phyloP scores from a whole-genome alignment of 805 yeast genomes.

The Blastobotrys parvus region DNA sequence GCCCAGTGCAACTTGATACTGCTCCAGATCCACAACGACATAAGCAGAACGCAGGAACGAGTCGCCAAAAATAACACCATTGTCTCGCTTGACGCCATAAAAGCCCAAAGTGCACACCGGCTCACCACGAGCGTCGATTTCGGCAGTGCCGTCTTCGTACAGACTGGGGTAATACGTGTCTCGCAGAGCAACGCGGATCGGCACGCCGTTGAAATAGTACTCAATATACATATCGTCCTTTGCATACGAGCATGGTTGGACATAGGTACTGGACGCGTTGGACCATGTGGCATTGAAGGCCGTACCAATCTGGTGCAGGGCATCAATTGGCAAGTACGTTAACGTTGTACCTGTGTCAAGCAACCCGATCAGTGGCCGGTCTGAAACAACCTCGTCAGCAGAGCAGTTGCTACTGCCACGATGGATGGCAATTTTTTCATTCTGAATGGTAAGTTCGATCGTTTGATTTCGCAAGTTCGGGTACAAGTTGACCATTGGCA shows the following conservation, averaged over 20 bases:
- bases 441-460: conserved; percentile 12
- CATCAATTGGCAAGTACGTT: conserved; percentile 12
- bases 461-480: not conserved
- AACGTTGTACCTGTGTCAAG: conserved; percentile 17
- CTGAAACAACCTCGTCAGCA: not conserved
- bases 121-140: not conserved
- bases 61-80: conserved; percentile 40
- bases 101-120: conserved; percentile 5
- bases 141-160: not conserved
- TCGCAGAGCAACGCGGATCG: not conserved
- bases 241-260: not conserved
- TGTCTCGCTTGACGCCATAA: not conserved
- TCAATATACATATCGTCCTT: not conserved
- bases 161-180: conserved; percentile 1
- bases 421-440: conserved; percentile 10
- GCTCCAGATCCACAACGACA: conserved; percentile 47
- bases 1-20: conserved; percentile 46
- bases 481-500: conserved; percentile 10
- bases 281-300: conserved; percentile 3
- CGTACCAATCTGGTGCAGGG: conserved; percentile 6
- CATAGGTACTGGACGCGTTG: conserved; percentile 1
- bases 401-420: not conserved
- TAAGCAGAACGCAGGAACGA: conserved; percentile 44
- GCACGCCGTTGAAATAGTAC: conserved; percentile 3
- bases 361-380: conserved; percentile 5